Evolutionary conservation across 2,329 filamentous ascomycete species (phyloP), one percentile per base, ranked within the genome.

Genomic region (Lecanicillium sp.): DNA sequence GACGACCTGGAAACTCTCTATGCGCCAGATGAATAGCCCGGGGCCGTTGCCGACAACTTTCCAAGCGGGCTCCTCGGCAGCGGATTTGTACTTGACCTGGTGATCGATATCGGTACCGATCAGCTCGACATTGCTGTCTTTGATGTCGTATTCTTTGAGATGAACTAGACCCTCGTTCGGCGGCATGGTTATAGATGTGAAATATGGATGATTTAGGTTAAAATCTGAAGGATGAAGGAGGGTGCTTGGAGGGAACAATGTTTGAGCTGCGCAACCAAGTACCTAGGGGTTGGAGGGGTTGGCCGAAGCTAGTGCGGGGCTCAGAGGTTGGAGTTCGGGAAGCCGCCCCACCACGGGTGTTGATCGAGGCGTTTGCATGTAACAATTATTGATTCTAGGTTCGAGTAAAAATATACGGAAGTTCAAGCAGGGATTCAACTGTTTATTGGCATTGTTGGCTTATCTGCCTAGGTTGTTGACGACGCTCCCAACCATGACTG

Each of bases 401-500:
- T n/a, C n/a, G n/a, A n/a, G n/a, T n/a, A n/a, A n/a, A n/a, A n/a
- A n/a, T n/a, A n/a, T n/a, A n/a, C 29, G 19, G 26, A 10, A 29
- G 3, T 35, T 3, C 15, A 17, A 17, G 4, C 23, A 14, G 15
- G 20, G 26, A 27, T 26, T 20, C 12, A n/a, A 15, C 37, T 19
- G 14, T 9, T 2, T 3, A 29, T 19, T 19, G 17, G 7, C 11
- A 37, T 41, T 42, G 3, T 24, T 33, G 11, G 35, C 8, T 9
- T 36, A 12, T 39, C 73, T 67, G 10, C 73, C 69, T 4, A 81
- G 57, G 50, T 75, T 75, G 40, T 76, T 78, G 32, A 90, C 74
- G 5, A 96, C 81, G 58, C 87, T 87, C 44, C 87, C 85, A 35
- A 95, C 86, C 91, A 97, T 96, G 40, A 97, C 90, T 2, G 90